Base-by-base conservation (phyloP, 108 stramenopile species). In the Cyclotella cryptica region DNA sequence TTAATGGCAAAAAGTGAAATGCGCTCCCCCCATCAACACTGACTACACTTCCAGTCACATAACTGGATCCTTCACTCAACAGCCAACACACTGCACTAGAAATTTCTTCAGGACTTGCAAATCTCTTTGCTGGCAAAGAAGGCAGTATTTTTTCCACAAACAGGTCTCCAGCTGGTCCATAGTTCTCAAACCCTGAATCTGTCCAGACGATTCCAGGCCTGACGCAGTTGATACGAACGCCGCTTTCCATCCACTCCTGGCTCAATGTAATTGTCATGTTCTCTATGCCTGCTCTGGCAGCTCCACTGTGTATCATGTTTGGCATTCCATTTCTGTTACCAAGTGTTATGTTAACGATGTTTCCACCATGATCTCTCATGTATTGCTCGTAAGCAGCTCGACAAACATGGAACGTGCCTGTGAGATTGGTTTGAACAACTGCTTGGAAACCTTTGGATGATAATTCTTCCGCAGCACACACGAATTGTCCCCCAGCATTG, bases 321-420 rank as follows among this genome's bases (percentile, higher is more conserved):
- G 93, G 92, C 87, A 92, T 90, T 12, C 95, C 95, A 72, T 96
- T 96, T 10, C 87, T 78, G 76, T 93, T 96, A 17, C 91, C 93
- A 29, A 96, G 78, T 3, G 92, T 96, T 27, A 94, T 94, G 66
- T 94, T 96, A 18, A 93, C 93, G 60, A 96, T 94, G 52, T 88
- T 85, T 1, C 91, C 80, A 14, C 93, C 92, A 66, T 93, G 51
- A 43, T 91, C 90, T 68, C 79, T 53, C 95, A 96, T 96, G 73
- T 86, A 95, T 44, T 92, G 88, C 10, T 84, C 85, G 80, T 80
- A 93, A 0, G 91, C 92, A 29, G 89, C 86, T 24, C 88, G 86
- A 63, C 92, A 93, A 47, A 91, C 77, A 30, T 90, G 77, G 71
- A 95, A 95, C 18, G 94, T 95, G 0, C 94, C 94, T 7, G 78